Conservation (phyloP, 2,329 filamentous ascomycete genomes). For the Calonectria leucothoes region DNA sequence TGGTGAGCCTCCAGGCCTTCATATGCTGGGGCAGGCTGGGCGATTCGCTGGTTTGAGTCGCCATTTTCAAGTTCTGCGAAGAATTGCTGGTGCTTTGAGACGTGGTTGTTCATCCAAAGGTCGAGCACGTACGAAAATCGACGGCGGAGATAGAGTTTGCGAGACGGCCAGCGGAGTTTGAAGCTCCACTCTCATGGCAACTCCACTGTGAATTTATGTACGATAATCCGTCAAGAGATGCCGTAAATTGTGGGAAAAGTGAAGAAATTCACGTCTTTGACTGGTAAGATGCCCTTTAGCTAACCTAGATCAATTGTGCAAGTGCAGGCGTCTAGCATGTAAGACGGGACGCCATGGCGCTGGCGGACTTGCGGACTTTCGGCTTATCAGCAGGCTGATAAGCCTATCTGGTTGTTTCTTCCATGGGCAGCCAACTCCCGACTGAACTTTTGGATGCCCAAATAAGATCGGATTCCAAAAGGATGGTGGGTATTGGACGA, state of each 20-base stretch:
- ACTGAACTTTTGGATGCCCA: too few relatives aligned
- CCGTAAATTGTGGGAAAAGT: neutral
- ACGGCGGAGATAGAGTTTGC: neutral
- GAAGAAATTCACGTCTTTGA: neutral
- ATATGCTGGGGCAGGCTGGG: conserved; percentile 34
- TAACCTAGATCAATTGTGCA: neutral
- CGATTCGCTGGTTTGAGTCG: neutral
- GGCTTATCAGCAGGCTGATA: neutral
- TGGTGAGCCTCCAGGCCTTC: conserved; percentile 42
- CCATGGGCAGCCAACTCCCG: too few relatives aligned
- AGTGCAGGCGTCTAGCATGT: neutral
- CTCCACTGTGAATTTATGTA: neutral
- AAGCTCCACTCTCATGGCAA: neutral
- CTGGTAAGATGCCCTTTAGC: neutral
- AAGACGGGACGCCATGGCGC: neutral
- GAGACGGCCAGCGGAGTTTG: neutral
- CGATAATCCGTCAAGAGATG: neutral
- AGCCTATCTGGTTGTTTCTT: too few relatives aligned
- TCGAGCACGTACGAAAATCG: neutral
- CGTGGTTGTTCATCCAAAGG: neutral
- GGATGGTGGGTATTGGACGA: neutral
- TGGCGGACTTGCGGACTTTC: neutral
- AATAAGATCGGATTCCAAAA: too few relatives aligned
- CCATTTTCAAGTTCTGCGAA: neutral
- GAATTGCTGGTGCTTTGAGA: neutral